phyloP scores from a whole-genome alignment of 192 early-diverging fungal species.

The Backusella sp. region DNA sequence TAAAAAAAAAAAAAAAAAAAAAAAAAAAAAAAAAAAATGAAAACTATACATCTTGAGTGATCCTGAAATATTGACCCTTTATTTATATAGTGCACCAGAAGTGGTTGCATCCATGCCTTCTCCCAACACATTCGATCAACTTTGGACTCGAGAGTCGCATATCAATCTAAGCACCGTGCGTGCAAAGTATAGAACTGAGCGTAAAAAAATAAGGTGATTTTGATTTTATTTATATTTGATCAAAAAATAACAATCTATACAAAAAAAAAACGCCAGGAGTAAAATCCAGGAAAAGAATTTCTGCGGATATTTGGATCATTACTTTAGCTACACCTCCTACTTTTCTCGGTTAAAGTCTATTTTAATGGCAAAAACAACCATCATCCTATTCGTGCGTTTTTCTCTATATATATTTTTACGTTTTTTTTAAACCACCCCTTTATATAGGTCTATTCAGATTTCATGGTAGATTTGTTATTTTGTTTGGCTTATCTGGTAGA shows the following conservation, averaged over 20 bases:
- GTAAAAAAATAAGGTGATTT: constrained; percentile 17
- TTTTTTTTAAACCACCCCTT: neutral
- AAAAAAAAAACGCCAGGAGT: neutral
- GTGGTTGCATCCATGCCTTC: constrained; percentile 17
- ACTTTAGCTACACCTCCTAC: constrained; percentile 10
- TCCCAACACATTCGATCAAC: constrained; percentile 14
- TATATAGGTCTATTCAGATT: constrained; percentile 47
- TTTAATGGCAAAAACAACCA: constrained; percentile 17
- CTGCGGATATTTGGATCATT: neutral
- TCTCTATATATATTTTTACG: neutral
- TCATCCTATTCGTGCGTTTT: constrained; percentile 26
- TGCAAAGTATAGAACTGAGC: constrained; percentile 20
- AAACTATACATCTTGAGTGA: neutral
- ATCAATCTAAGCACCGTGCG: constrained; percentile 28
- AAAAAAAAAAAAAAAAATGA: too few species aligned
- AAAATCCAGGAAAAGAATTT: constrained; percentile 2
- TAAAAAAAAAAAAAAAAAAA: neutral
- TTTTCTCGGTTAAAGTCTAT: neutral
- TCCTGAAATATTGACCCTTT: neutral
- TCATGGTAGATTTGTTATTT: constrained; percentile 52
- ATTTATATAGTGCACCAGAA: constrained; percentile 18
- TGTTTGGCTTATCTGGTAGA: constrained; percentile 59
- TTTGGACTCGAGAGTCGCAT: constrained; percentile 18
- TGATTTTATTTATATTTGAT: neutral
- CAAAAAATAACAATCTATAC: neutral